These are phyloP conservation scores for Colletotrichum gloeosporioides DNA, from an alignment of 2,329 filamentous ascomycete genomes.

Conservation along the genomic window DNA sequence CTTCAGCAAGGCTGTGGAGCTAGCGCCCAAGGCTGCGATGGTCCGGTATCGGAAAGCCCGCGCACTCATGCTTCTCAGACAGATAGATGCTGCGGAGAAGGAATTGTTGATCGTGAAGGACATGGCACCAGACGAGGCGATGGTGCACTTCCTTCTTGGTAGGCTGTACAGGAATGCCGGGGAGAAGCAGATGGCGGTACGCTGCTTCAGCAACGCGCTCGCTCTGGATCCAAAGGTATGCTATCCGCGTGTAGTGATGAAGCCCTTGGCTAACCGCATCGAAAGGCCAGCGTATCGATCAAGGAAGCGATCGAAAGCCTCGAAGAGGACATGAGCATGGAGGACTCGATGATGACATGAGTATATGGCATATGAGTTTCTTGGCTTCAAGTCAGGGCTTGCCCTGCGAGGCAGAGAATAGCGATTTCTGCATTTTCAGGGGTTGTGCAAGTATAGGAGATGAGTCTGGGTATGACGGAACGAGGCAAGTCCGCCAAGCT, in stretches of 20 bases:
- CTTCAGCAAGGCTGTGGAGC: slow-evolving; percentile 81
- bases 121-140: slow-evolving; percentile 90
- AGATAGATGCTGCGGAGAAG: slow-evolving; percentile 73
- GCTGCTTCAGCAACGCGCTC: slow-evolving; percentile 91
- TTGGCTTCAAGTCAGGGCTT: background rate
- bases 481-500: slow-evolving; percentile 9
- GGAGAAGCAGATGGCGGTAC: slow-evolving; percentile 81
- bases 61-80: slow-evolving; percentile 78
- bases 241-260: background rate
- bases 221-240: slow-evolving; percentile 95
- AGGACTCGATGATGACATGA: slow-evolving; percentile 68
- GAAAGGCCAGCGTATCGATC: slow-evolving; percentile 86
- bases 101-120: slow-evolving; percentile 91
- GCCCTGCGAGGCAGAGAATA: background rate
- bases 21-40: slow-evolving; percentile 82
- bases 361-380: background rate
- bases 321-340: slow-evolving; percentile 78
- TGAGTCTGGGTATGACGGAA: slow-evolving; percentile 7
- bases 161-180: slow-evolving; percentile 78
- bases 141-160: slow-evolving; percentile 93
- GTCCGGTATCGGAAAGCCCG: slow-evolving; percentile 94
- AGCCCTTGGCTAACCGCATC: slow-evolving; percentile 4
- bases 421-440: background rate
- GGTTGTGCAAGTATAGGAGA: background rate
- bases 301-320: slow-evolving; percentile 96